Evolutionary conservation across 2,329 filamentous ascomycete genomes (phyloP).

Genomic region (Cercospora citrullina): DNA sequence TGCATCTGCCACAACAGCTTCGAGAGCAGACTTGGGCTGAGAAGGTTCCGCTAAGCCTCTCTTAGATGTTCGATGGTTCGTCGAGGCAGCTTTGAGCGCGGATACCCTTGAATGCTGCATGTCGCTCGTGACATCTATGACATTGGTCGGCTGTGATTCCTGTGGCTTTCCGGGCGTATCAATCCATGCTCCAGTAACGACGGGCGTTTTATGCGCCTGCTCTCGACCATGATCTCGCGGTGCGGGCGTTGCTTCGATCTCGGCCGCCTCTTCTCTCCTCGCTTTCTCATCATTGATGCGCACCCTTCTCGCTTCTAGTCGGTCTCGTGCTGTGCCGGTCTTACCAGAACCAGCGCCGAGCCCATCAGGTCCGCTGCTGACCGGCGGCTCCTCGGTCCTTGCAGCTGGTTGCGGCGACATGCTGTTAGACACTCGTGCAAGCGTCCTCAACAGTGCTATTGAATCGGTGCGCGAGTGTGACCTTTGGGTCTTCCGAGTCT

Average conservation of each 20-base stretch:
- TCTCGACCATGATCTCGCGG: background rate
- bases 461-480: conserved; percentile 46
- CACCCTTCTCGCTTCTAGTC: conserved; percentile 13
- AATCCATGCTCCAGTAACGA: conserved; percentile 10
- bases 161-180: conserved; percentile 9
- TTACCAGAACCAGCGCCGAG: background rate
- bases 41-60: conserved; percentile 22
- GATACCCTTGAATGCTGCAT: conserved; percentile 4
- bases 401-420: conserved; percentile 43
- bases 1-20: conserved; percentile 45
- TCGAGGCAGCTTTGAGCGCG: conserved; percentile 1
- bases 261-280: conserved; percentile 13
- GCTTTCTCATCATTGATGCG: conserved; percentile 17
- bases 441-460: conserved; percentile 47
- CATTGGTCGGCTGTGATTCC: background rate
- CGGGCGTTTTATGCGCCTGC: conserved; percentile 4
- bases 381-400: background rate
- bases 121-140: background rate
- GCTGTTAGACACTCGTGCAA: conserved; percentile 48
- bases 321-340: conserved; percentile 3
- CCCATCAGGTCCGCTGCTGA: background rate
- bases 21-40: conserved; percentile 39
- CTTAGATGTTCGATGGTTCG: conserved; percentile 6
- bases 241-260: conserved; percentile 8
- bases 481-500: background rate